Evolutionary conservation across 2,329 filamentous ascomycete genomes (phyloP).

Genomic region (Chaetomium strumarium): DNA sequence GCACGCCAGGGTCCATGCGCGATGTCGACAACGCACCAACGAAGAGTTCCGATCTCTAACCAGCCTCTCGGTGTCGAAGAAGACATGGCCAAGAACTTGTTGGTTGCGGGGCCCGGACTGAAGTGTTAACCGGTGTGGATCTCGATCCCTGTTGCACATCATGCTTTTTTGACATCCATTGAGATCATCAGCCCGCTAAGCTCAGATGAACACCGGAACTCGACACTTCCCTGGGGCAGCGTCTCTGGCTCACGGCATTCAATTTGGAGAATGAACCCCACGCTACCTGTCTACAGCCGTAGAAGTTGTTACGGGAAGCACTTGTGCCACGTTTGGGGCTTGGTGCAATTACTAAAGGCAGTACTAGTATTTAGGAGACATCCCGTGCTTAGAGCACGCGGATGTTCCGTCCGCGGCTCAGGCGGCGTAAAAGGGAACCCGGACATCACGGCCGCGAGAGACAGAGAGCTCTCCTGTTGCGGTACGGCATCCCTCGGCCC

Average conservation of each 20-base stretch:
- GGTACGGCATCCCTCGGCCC: background rate
- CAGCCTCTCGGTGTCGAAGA: too few species aligned
- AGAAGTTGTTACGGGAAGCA: background rate
- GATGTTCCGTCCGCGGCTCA: background rate
- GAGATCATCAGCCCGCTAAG: background rate
- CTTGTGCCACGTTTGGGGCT: conserved; percentile 4
- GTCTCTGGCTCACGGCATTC: background rate
- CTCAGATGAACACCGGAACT: conserved; percentile 5
- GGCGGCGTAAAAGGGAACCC: background rate
- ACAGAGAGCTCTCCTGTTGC: background rate
- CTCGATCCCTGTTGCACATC: conserved; percentile 25
- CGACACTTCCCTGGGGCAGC: background rate
- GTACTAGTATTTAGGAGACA: background rate
- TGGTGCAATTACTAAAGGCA: background rate
- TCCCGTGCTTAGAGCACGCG: conserved; percentile 1
- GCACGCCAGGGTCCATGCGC: too few species aligned
- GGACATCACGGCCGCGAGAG: background rate
- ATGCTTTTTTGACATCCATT: conserved; percentile 11
- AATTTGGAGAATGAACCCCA: background rate
- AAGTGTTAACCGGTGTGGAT: conserved; percentile 14
- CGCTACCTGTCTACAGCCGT: background rate
- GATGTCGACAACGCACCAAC: too few species aligned
- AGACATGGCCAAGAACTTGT: background rate
- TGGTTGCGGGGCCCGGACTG: conserved; percentile 10
- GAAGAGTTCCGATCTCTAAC: too few species aligned